phyloP scores from a whole-genome alignment of 306 rosid species.

The Sicyos baderoa region DNA sequence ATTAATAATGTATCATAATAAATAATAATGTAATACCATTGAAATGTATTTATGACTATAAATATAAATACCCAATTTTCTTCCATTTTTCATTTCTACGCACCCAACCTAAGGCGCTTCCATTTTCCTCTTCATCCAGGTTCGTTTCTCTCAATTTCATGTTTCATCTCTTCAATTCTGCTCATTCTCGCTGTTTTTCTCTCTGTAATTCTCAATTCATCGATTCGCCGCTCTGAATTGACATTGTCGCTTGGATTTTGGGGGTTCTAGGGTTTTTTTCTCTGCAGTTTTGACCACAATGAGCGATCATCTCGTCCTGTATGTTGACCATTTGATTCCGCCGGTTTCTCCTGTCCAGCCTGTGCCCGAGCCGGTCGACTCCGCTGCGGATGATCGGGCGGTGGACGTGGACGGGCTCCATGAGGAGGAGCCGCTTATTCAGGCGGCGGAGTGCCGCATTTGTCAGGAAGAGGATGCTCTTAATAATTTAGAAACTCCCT shows the following conservation, averaged over 20 bases:
- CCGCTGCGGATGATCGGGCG: constrained; percentile 13
- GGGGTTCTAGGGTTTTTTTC: neutral
- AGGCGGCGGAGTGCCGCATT: constrained; percentile 52
- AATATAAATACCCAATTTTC: too few species aligned
- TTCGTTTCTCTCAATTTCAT: too few species aligned
- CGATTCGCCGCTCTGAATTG: neutral
- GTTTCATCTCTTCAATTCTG: neutral
- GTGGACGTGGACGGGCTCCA: constrained; percentile 27
- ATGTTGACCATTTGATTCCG: constrained; percentile 51
- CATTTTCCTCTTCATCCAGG: neutral
- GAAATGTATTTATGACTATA: too few species aligned
- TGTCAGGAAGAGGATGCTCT: constrained; percentile 55
- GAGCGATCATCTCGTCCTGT: constrained; percentile 77
- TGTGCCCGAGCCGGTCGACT: neutral
- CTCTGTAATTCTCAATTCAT: neutral
- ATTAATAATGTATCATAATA: too few species aligned
- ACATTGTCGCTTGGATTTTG: neutral
- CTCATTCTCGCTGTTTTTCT: neutral
- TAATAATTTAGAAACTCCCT: constrained; percentile 48
- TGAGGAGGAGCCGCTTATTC: constrained; percentile 40
- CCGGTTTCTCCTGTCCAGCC: constrained; percentile 29
- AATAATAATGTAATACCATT: too few species aligned
- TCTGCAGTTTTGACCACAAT: constrained; percentile 27
- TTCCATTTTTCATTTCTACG: too few species aligned
- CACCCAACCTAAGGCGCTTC: constrained; percentile 10